Base-by-base conservation (phyloP, 2,329 filamentous ascomycete genomes). In the Sporothrix phasma region DNA sequence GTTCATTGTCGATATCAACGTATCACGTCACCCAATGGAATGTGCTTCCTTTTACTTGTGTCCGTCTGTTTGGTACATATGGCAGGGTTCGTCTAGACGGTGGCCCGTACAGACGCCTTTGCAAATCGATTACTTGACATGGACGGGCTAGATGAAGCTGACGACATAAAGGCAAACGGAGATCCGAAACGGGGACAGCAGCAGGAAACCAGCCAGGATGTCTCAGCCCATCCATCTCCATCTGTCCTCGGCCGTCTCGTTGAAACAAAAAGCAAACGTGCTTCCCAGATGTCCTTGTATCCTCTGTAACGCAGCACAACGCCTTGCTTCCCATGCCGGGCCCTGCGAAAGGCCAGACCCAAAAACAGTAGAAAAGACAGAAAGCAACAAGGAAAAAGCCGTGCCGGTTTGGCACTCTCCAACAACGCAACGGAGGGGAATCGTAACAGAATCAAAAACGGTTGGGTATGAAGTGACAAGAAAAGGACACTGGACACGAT, bases 261-360 rank as follows among this genome's bases (percentile, higher is more conserved):
- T 17, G n/a, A 11, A 29, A 43, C 5, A 13, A 29, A 29, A 43
- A 58, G 22, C 24, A 19, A 43, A 10, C 39, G 17, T 59, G 39
- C 29, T 45, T 31, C n/a, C 31, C 17, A 39, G 24, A 24, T 29
- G 45, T 7, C 39, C 24, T 6, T 7, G 4, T 13, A 45, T n/a
- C n/a, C n/a, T n/a, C n/a, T n/a, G 31, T 45, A 45, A 24, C 22
- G 24, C 5, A 29, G 22, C 29, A 24, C 15, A 62, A 64, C 62
- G 53, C 62, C 62, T 19, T 59, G 31, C 61, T 49, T 59, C 53
- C 29, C 53, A 64, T 59, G 53, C 62, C 56, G 13, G 17, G 22
- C 34, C 43, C 37, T 39, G 13, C 22, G 37, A 46, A 31, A n/a
- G 7, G 1, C 8, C 15, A 29, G 8, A 59, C 8, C 2, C 41